Evolutionary conservation across 306 rosid genomes (phyloP).

Genomic region (Delonix regia): DNA sequence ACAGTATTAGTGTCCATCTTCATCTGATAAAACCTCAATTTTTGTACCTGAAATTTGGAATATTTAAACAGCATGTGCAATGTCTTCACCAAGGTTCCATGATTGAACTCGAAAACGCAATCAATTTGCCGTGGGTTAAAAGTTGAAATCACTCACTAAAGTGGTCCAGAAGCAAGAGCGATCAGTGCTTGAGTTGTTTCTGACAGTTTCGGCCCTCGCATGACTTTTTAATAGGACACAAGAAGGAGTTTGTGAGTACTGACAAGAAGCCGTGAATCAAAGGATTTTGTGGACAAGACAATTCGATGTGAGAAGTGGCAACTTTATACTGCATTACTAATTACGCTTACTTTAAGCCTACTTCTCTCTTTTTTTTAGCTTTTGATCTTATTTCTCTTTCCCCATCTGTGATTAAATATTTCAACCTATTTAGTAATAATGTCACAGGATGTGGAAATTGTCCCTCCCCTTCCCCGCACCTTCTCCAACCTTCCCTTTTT

Average conservation of each 20-base stretch:
- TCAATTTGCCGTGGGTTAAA: neutral
- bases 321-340: conserved; percentile 13
- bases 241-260: neutral
- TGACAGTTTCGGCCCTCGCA: conserved; percentile 20
- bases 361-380: conserved; percentile 3
- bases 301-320: conserved; percentile 26
- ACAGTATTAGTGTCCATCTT: conserved; percentile 18
- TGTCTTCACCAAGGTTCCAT: conserved; percentile 18
- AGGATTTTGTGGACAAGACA: conserved; percentile 40
- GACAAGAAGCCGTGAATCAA: conserved; percentile 35
- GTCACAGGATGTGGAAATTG: neutral
- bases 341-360: conserved; percentile 26
- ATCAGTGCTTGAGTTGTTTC: conserved; percentile 21
- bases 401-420: conserved; percentile 39
- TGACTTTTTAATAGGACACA: conserved; percentile 13
- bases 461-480: neutral
- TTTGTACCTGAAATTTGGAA: conserved; percentile 7
- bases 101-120: conserved; percentile 9
- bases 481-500: neutral
- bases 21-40: conserved; percentile 20
- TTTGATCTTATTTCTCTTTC: conserved; percentile 34
- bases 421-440: conserved; percentile 22
- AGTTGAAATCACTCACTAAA: conserved; percentile 14
- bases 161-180: conserved; percentile 38
- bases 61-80: neutral